Conservation (phyloP, 768 basidiomycete species). For the Xerocomellus intermedius region DNA sequence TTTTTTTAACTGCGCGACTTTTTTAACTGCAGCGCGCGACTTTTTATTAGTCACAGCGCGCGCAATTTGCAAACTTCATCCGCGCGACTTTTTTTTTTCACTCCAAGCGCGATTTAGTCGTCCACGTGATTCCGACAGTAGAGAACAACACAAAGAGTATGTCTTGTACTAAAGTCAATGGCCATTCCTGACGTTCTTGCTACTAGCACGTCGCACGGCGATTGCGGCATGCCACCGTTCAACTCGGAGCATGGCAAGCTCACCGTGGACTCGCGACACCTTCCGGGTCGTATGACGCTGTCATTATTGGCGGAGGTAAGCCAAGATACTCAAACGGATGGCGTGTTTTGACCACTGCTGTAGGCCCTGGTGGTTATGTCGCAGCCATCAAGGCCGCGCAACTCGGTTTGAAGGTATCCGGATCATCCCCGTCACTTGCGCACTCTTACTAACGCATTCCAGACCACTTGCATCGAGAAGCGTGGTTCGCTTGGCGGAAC, state of each 20-base stretch:
- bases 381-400: slow-evolving; percentile 99
- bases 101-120: no score
- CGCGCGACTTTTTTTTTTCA: no score
- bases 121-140: no score
- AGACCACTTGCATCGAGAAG: slow-evolving; percentile 98
- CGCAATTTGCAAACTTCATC: no score
- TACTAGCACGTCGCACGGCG: slow-evolving; percentile 46
- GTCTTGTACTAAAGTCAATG: neutral
- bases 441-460: slow-evolving; percentile 6
- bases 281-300: slow-evolving; percentile 84
- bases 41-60: no score
- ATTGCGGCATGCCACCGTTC: slow-evolving; percentile 39
- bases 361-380: slow-evolving; percentile 96
- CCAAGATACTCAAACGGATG: neutral
- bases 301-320: slow-evolving; percentile 93
- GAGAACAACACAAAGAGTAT: slow-evolving; percentile 23
- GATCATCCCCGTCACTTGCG: neutral
- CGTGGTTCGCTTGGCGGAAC: slow-evolving; percentile 95
- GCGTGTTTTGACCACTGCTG: neutral
- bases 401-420: slow-evolving; percentile 79
- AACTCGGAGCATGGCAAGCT: slow-evolving; percentile 28
- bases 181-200: neutral
- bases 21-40: no score
- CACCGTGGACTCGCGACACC: slow-evolving; percentile 65
- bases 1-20: no score